Evolutionary conservation across 2,329 filamentous ascomycete species (phyloP).

Genomic region (Myriosclerotinia scirpicola): DNA sequence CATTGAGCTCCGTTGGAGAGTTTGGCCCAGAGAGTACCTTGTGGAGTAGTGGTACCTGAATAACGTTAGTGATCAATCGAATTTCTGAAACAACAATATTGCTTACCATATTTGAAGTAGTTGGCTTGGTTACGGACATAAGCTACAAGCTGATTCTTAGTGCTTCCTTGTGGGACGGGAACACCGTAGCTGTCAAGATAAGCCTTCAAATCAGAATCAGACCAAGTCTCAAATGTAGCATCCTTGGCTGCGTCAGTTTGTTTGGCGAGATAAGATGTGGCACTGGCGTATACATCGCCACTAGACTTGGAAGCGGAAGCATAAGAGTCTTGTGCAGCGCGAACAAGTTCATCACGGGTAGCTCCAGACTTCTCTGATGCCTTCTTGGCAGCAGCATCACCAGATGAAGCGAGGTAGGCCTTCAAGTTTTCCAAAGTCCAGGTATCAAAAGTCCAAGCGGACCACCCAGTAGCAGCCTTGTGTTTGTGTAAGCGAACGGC

Average conservation of each 20-base stretch:
- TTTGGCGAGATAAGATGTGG: conserved; percentile 67
- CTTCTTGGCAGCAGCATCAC: conserved; percentile 57
- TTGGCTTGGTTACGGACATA: conserved; percentile 70
- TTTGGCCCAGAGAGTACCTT: conserved; percentile 65
- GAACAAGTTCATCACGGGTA: conserved; percentile 71
- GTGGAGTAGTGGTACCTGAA: conserved; percentile 56
- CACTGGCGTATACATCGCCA: conserved; percentile 61
- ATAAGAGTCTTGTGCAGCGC: conserved; percentile 62
- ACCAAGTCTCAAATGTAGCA: conserved; percentile 71
- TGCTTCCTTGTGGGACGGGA: conserved; percentile 38
- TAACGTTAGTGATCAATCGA: conserved; percentile 3
- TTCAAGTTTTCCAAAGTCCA: conserved; percentile 70
- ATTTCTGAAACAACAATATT: neutral
- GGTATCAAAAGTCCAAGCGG: conserved; percentile 77
- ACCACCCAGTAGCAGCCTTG: conserved; percentile 67
- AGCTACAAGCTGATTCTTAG: conserved; percentile 64
- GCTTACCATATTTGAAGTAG: conserved; percentile 69
- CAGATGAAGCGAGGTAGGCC: conserved; percentile 53
- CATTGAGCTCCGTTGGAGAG: conserved; percentile 50
- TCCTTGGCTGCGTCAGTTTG: conserved; percentile 66
- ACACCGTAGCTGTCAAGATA: conserved; percentile 81
- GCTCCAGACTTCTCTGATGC: conserved; percentile 61
- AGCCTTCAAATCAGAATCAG: conserved; percentile 61
- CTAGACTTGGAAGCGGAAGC: conserved; percentile 58
- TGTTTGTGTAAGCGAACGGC: conserved; percentile 72